Evolutionary conservation across 768 basidiomycete species (phyloP), one percentile per base, ranked within the genome.

Genomic region (Amanita rimosa): DNA sequence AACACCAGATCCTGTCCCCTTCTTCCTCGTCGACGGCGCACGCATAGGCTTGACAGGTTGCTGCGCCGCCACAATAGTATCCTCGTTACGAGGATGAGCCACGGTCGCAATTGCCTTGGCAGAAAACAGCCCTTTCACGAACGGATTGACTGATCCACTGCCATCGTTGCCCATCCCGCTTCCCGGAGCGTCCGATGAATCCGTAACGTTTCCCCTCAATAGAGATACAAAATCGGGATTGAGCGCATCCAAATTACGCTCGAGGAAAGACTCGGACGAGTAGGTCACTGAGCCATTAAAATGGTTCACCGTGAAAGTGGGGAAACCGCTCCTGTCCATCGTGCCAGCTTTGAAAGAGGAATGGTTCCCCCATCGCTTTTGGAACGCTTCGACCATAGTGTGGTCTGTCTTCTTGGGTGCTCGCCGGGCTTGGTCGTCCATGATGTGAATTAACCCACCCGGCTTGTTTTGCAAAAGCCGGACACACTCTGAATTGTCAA

Each of bases 41-140:
- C 94, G 81, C 83, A 96, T 90, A 0, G 95, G 95, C 64, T 94
- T 92, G 54, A 92, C 83, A 31, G 83, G 81, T 62, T 96, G 93
- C 60, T 93, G 91, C 0, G 92, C 93, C 4, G 92, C 79, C 13
- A 97, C 94, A 52, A 97, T 94, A 0, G 94, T 96, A 44, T 95
- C 93, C 58, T 97, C 92, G 57, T 94, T 85, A 53, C 84, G 71
- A 0, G 95, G 93, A 59, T 97, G 93, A 0, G 83, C 88, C 59
- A 92, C 84, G 0, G 91, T 95, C 0, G 92, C 89, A 53, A 99
- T 92, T 2, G 85, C 84, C 60, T 90, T 91, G 34, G 72, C 79
- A 0, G 83, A 84, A 66, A 98, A 98, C 5, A 99, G 67, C 6
- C 85, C 85, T 52, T 90, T 88, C 42, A 97, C 78, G 67, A 97